These are phyloP conservation scores for Colletotrichum karsti DNA, from an alignment of 2,329 filamentous ascomycete genomes.

Conservation along the genomic window DNA sequence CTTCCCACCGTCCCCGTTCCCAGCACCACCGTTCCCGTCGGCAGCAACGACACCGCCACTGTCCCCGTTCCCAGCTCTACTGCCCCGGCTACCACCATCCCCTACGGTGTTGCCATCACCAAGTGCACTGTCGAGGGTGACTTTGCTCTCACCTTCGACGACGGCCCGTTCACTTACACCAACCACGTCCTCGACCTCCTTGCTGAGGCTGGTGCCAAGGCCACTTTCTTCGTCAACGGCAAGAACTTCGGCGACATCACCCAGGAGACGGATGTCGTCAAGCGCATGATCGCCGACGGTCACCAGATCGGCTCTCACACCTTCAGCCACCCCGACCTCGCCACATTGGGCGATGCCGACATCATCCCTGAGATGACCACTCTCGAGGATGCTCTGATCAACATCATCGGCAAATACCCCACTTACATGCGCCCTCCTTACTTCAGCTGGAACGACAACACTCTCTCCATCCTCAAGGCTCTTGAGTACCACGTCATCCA, in stretches of 20 bases:
- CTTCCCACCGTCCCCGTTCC: constrained; percentile 17
- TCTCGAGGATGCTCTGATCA: constrained; percentile 53
- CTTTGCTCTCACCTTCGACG: constrained; percentile 57
- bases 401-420: constrained; percentile 51
- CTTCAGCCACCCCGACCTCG: constrained; percentile 55
- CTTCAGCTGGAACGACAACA: constrained; percentile 33
- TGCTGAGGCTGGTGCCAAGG: constrained; percentile 39
- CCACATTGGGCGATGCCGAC: constrained; percentile 40
- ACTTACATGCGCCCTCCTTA: constrained; percentile 56
- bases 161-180: constrained; percentile 54
- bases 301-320: constrained; percentile 51
- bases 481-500: constrained; percentile 26
- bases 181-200: constrained; percentile 48
- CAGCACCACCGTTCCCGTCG: constrained; percentile 18
- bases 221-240: constrained; percentile 53
- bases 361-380: constrained; percentile 49
- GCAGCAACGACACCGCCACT: constrained; percentile 21
- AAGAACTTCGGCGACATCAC: constrained; percentile 47
- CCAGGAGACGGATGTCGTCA: constrained; percentile 50
- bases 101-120: constrained; percentile 42
- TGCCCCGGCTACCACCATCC: constrained; percentile 39
- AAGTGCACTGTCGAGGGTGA: constrained; percentile 43
- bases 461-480: constrained; percentile 24
- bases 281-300: constrained; percentile 49
- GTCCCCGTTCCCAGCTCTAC: constrained; percentile 35